Base-by-base conservation (phyloP, 2,329 filamentous ascomycete species). In the Verticillium tricorpus region DNA sequence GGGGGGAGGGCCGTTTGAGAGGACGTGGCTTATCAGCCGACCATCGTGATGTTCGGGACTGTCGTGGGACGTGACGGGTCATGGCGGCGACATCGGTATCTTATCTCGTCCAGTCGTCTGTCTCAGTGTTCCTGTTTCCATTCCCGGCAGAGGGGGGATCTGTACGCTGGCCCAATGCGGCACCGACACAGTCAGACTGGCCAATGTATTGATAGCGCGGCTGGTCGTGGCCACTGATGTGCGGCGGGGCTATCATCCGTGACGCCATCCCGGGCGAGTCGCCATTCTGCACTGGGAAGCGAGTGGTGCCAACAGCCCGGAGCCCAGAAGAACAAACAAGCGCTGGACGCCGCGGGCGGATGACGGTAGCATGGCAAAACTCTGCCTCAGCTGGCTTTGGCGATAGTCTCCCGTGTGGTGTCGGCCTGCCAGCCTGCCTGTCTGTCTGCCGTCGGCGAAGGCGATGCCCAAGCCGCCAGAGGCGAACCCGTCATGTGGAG, bases 401-500 rank as follows among this genome's bases (percentile, higher is more conserved):
- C 22, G 17, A 40, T 40, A 7, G 14, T 40, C 15, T 40, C 12
- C 12, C 15, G 14, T 17, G 2, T n/a, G 3, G 11, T 37, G 35
- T 25, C 25, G 25, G 25, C 25, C 25, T 3, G 25, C 25, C 25
- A 25, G 25, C 25, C 25, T 25, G 25, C 3, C 25, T 25, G 25
- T 25, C 25, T 25, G 25, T 28, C 28, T 28, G 5, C n/a, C 19
- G 19, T 19, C 45, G 45, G 45, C 5, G 45, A 52, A 7, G 19
- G 45, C 45, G 45, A 22, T 52, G 45, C 45, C 45, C 9, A 52
- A 52, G 45, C 19, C 28, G 28, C 28, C 45, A 52, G 19, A 52
- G 11, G n/a, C 17, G 22, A 52, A 52, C 22, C n/a, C 19, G 9
- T 64, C 61, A 64, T 62, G 62, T 62, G 61, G 56, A 59, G 35